A percentile compares a stretch with the other conserved stretches of the same genome.
These are phyloP conservation scores for Suillus lakei DNA, from an alignment of 768 basidiomycete genomes.

Conservation along the genomic window DNA sequence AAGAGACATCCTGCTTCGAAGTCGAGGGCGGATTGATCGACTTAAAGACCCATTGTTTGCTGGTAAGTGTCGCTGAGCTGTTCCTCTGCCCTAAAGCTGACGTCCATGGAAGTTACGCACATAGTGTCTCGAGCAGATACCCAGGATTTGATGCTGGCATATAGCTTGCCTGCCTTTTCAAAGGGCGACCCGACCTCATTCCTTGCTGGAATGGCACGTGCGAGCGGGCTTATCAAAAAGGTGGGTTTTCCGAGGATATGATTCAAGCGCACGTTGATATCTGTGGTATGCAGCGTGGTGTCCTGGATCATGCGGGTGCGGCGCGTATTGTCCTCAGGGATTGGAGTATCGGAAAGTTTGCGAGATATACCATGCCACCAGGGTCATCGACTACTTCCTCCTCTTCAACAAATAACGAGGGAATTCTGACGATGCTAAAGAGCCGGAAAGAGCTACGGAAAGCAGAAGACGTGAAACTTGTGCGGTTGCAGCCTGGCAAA, in stretches of 20 bases:
- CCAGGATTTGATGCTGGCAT: conserved; percentile 90
- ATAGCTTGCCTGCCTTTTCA: conserved; percentile 80
- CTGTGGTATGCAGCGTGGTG: conserved; percentile 59
- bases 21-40: conserved; percentile 81
- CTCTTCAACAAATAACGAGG: conserved; percentile 42
- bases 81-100: conserved; percentile 16
- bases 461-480: conserved; percentile 51
- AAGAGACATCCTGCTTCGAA: conserved; percentile 79
- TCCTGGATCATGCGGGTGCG: conserved; percentile 72
- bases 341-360: conserved; percentile 78
- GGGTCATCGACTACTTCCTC: conserved; percentile 13
- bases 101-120: conserved; percentile 54
- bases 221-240: conserved; percentile 78
- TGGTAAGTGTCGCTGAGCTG: conserved; percentile 50
- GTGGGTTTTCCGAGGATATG: conserved; percentile 39
- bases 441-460: conserved; percentile 74
- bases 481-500: conserved; percentile 51
- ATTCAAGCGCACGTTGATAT: conserved; percentile 11
- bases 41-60: conserved; percentile 79
- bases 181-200: conserved; percentile 72
- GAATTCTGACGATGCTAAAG: conserved; percentile 50
- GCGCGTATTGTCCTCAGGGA: conserved; percentile 82
- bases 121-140: conserved; percentile 69
- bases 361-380: conserved; percentile 70
- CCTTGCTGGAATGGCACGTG: conserved; percentile 76